These are phyloP conservation scores for Thielaviopsis ethacetica DNA, from an alignment of 2,329 filamentous ascomycete genomes.

Conservation along the genomic window DNA sequence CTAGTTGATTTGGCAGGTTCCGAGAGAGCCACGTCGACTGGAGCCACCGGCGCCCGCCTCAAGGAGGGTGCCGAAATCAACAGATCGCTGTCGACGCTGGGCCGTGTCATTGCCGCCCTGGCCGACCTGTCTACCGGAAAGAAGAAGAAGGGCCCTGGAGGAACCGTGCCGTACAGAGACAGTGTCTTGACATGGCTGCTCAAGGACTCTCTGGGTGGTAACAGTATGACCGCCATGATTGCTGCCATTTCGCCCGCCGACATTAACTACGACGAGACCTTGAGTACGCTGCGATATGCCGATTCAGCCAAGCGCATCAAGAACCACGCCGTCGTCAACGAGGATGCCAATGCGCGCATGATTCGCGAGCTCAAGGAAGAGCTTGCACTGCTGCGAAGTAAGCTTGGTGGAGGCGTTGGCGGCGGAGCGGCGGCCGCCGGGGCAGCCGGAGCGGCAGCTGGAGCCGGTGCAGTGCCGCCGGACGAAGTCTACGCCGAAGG, in stretches of 20 bases:
- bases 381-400: slow-evolving; percentile 66
- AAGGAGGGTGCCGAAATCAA: slow-evolving; percentile 99
- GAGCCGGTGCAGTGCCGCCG: slow-evolving; percentile 34
- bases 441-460: slow-evolving; percentile 23
- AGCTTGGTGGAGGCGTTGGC: slow-evolving; percentile 47
- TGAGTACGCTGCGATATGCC: slow-evolving; percentile 88
- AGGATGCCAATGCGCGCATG: slow-evolving; percentile 97
- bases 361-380: slow-evolving; percentile 97
- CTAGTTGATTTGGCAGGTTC: slow-evolving; percentile 95
- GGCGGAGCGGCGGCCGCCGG: slow-evolving; percentile 28
- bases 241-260: slow-evolving; percentile 95
- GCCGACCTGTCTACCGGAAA: slow-evolving; percentile 79
- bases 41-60: slow-evolving; percentile 81
- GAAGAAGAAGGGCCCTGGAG: slow-evolving; percentile 59
- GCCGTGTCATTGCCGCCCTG: slow-evolving; percentile 89
- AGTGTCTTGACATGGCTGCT: slow-evolving; percentile 91
- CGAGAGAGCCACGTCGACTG: slow-evolving; percentile 91
- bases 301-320: slow-evolving; percentile 98
- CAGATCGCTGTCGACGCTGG: slow-evolving; percentile 83
- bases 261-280: slow-evolving; percentile 96
- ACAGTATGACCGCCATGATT: slow-evolving; percentile 99
- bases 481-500: slow-evolving; percentile 84
- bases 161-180: slow-evolving; percentile 87
- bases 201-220: slow-evolving; percentile 92
- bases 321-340: slow-evolving; percentile 98